These are phyloP conservation scores for Colletotrichum godetiae DNA, from an alignment of 2,329 filamentous ascomycete genomes.

Conservation along the genomic window DNA sequence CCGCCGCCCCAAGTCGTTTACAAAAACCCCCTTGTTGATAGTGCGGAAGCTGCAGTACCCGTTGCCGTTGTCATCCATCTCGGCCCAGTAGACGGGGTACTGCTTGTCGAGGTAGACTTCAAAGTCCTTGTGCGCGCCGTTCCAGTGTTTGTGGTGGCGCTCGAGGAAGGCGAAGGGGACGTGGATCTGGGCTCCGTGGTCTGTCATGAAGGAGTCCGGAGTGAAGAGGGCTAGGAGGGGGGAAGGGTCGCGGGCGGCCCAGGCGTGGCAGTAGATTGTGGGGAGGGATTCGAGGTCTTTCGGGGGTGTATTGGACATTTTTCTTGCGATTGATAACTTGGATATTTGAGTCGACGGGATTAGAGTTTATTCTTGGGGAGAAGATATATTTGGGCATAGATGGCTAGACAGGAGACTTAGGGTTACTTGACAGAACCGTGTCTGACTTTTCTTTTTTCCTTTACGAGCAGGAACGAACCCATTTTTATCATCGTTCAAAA, in stretches of 20 bases:
- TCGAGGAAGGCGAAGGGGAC: slow-evolving; percentile 20
- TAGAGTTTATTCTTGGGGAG: not conserved
- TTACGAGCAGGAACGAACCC: not conserved
- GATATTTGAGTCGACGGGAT: no score
- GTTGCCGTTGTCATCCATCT: slow-evolving; percentile 14
- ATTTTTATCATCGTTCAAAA: not conserved
- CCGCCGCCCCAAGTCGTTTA: slow-evolving; percentile 21
- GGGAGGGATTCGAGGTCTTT: slow-evolving; percentile 13
- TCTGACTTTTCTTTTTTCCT: not conserved
- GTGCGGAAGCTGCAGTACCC: slow-evolving; percentile 29
- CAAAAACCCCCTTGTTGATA: slow-evolving; percentile 25
- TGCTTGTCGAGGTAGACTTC: slow-evolving; percentile 20
- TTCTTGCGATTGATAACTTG: no score
- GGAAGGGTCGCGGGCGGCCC: slow-evolving; percentile 10
- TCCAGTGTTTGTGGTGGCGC: slow-evolving; percentile 30
- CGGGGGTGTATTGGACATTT: not conserved
- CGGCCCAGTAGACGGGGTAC: slow-evolving; percentile 27
- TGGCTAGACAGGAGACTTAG: not conserved
- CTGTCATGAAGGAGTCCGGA: slow-evolving; percentile 21
- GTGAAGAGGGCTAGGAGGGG: slow-evolving; percentile 21
- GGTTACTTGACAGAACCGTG: not conserved
- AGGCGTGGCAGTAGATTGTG: slow-evolving; percentile 15
- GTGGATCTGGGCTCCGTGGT: slow-evolving; percentile 28
- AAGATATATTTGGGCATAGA: not conserved
- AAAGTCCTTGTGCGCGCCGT: slow-evolving; percentile 22